phyloP scores from a whole-genome alignment of 1,139 yeast genomes.

The Spencermartinsiella ligniputridi region DNA sequence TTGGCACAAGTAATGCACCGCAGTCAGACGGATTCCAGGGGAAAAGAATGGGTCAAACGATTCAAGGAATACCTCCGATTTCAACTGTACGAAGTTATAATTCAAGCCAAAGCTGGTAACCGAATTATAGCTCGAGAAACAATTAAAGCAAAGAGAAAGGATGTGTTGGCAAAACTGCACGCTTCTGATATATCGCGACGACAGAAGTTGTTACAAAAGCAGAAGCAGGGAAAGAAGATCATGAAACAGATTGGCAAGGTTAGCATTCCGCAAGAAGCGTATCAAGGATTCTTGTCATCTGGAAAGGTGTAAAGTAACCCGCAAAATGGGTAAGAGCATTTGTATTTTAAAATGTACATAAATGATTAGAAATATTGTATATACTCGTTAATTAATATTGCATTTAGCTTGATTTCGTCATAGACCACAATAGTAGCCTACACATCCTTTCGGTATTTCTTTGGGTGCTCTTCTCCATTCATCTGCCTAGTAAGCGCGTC shows the following conservation, averaged over 20 bases:
- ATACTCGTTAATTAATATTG: background rate
- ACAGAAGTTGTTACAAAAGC: slow-evolving; percentile 80
- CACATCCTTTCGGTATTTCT: slow-evolving; percentile 2
- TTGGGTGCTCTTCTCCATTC: slow-evolving; percentile 10
- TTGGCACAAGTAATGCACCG: slow-evolving; percentile 84
- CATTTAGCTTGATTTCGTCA: slow-evolving; percentile 4
- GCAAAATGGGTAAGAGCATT: too few relatives aligned
- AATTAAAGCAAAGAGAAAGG: slow-evolving; percentile 87
- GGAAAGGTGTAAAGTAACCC: background rate
- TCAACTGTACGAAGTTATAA: slow-evolving; percentile 87
- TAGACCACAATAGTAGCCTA: background rate
- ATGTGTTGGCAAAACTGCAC: slow-evolving; percentile 84
- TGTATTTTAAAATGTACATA: too few relatives aligned
- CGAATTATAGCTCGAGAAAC: slow-evolving; percentile 89
- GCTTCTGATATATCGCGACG: slow-evolving; percentile 92
- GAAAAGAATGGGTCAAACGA: slow-evolving; percentile 75
- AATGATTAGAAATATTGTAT: slow-evolving; percentile 1
- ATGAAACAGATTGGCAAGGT: slow-evolving; percentile 80
- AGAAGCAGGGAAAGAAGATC: slow-evolving; percentile 88
- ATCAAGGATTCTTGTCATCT: slow-evolving; percentile 36
- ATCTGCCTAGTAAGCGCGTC: slow-evolving; percentile 56
- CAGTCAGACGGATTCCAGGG: slow-evolving; percentile 67
- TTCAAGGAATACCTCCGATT: slow-evolving; percentile 74
- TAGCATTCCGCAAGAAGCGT: slow-evolving; percentile 76
- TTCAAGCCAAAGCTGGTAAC: slow-evolving; percentile 85